These are phyloP conservation scores for Fusarium concolor DNA, from an alignment of 2,329 filamentous ascomycete genomes.

Conservation along the genomic window DNA sequence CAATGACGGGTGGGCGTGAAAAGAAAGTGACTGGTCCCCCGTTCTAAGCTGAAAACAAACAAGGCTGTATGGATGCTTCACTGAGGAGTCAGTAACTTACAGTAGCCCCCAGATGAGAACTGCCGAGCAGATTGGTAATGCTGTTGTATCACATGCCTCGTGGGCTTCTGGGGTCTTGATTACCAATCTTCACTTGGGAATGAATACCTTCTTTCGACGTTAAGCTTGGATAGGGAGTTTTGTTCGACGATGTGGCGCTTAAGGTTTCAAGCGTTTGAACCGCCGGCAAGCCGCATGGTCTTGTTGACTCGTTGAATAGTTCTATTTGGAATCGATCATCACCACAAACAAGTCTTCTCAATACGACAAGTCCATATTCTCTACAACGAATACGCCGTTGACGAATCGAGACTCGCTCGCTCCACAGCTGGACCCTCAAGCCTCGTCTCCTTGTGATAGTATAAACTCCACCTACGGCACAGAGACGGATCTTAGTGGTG, in stretches of 20 bases:
- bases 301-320: slow-evolving; percentile 5
- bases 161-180: not conserved
- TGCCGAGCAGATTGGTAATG: slow-evolving; percentile 3
- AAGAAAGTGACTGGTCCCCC: not conserved
- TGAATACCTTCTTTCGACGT: slow-evolving; percentile 7
- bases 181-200: not conserved
- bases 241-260: slow-evolving; percentile 8
- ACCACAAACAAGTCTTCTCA: not conserved
- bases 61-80: not conserved
- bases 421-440: not conserved
- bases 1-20: not conserved
- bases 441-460: not conserved
- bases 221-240: not conserved
- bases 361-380: slow-evolving; percentile 7
- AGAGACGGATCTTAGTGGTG: slow-evolving; percentile 25
- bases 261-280: slow-evolving; percentile 21
- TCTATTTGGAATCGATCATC: not conserved
- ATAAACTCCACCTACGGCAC: slow-evolving; percentile 1
- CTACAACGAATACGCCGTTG: slow-evolving; percentile 1
- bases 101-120: slow-evolving; percentile 6
- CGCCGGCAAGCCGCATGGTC: not conserved
- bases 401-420: slow-evolving; percentile 23
- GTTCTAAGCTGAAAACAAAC: slow-evolving; percentile 1
- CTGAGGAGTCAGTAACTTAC: not conserved
- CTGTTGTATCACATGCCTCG: slow-evolving; percentile 4